Evolutionary conservation across 2,329 filamentous ascomycete genomes (phyloP).

Genomic region (Ploettnerulaceae sp.): DNA sequence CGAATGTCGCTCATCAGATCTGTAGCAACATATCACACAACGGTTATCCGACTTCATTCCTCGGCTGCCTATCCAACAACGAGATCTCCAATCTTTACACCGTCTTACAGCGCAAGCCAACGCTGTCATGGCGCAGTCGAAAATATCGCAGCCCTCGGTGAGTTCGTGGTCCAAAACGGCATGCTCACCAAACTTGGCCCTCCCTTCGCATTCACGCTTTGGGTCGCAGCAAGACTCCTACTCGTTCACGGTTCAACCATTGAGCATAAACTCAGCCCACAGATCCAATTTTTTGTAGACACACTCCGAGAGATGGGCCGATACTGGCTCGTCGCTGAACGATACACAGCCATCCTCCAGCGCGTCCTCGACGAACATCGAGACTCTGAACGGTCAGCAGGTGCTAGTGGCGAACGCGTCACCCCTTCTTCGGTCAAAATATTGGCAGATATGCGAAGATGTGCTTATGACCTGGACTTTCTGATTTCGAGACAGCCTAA

Average conservation of each 20-base stretch:
- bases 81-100: conserved; percentile 81
- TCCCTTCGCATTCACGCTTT: conserved; percentile 86
- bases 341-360: conserved; percentile 75
- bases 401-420: conserved; percentile 61
- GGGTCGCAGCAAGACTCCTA: conserved; percentile 82
- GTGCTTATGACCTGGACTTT: conserved; percentile 85
- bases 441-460: conserved; percentile 84
- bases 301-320: conserved; percentile 74
- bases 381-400: conserved; percentile 62
- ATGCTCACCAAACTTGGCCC: conserved; percentile 79
- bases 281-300: conserved; percentile 77
- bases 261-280: conserved; percentile 73
- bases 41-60: conserved; percentile 84
- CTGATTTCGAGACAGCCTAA: conserved; percentile 70
- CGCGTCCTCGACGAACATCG: conserved; percentile 82
- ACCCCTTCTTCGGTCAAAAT: conserved; percentile 83
- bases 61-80: conserved; percentile 90
- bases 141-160: conserved; percentile 71
- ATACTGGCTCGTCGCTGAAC: conserved; percentile 79
- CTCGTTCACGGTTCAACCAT: conserved; percentile 89
- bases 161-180: conserved; percentile 70
- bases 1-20: not conserved
- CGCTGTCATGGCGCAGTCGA: conserved; percentile 79
- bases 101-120: conserved; percentile 80
- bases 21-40: conserved; percentile 75